phyloP scores from a whole-genome alignment of 23 red algal species.

The Gracilaria vermiculophylla region DNA sequence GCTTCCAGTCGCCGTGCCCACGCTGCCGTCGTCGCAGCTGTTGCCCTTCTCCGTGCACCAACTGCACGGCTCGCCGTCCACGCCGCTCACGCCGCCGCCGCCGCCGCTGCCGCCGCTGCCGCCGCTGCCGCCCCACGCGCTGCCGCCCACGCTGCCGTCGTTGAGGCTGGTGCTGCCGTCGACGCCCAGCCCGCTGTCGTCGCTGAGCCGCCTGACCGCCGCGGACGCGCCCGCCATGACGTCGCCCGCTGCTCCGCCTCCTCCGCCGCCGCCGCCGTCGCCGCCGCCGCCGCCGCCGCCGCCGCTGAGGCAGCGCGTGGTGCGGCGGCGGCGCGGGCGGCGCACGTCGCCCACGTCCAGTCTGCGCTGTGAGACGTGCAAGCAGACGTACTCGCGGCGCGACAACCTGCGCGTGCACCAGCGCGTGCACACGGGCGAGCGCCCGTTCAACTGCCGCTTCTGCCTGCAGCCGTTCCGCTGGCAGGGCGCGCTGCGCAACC shows the following conservation, averaged over 20 bases:
- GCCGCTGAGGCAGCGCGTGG: too few species aligned
- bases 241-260: too few species aligned
- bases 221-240: background rate
- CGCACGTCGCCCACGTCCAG: conserved; percentile 8
- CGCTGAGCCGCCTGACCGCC: background rate
- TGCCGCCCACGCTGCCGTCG: background rate
- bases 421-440: conserved; percentile 74
- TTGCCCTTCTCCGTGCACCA: too few species aligned
- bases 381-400: conserved; percentile 48
- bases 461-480: conserved; percentile 65
- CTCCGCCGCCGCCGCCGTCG: background rate
- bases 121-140: background rate
- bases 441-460: conserved; percentile 55
- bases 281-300: background rate
- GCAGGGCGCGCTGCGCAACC: conserved; percentile 40
- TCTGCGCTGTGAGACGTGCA: conserved; percentile 40
- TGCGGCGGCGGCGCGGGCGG: background rate
- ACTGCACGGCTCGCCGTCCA: too few species aligned
- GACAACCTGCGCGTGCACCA: conserved; percentile 71
- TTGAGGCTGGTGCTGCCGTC: background rate
- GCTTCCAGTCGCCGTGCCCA: too few species aligned
- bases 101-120: background rate
- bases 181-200: background rate
- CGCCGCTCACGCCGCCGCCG: background rate
- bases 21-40: too few species aligned